Conservation (phyloP, 805 yeast species). For the Phaffomyces thermotolerans region DNA sequence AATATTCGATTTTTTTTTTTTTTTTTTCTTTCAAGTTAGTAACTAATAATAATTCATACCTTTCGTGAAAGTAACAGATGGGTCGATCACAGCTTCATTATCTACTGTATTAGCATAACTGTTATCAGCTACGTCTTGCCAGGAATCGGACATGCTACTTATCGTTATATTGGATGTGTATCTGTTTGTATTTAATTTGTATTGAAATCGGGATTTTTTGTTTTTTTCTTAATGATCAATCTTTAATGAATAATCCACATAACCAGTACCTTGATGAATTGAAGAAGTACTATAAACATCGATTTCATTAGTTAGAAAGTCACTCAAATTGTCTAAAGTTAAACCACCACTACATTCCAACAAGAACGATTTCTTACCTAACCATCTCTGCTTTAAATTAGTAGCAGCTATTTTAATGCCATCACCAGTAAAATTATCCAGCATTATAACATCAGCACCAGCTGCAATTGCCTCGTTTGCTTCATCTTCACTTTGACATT, state of each 20-base stretch:
- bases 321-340: constrained; percentile 55
- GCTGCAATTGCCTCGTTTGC: constrained; percentile 91
- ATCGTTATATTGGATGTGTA: neutral
- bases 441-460: constrained; percentile 94
- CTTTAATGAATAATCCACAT: constrained; percentile 81
- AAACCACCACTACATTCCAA: constrained; percentile 93
- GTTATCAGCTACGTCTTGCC: constrained; percentile 23
- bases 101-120: constrained; percentile 2
- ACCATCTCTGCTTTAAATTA: constrained; percentile 52
- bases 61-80: too few relatives aligned
- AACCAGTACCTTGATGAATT: constrained; percentile 84
- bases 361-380: constrained; percentile 42
- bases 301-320: constrained; percentile 66
- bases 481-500: constrained; percentile 75
- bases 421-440: constrained; percentile 75
- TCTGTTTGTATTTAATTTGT: neutral
- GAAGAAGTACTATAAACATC: constrained; percentile 89
- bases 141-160: constrained; percentile 21
- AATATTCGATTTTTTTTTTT: too few relatives aligned
- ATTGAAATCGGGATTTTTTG: neutral
- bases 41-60: too few relatives aligned
- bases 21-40: too few relatives aligned
- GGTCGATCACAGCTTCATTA: constrained; percentile 5
- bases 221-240: constrained; percentile 33
- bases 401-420: constrained; percentile 59